Evolutionary conservation across 768 basidiomycete genomes (phyloP).

Genomic region (Saitozyma podzolica): DNA sequence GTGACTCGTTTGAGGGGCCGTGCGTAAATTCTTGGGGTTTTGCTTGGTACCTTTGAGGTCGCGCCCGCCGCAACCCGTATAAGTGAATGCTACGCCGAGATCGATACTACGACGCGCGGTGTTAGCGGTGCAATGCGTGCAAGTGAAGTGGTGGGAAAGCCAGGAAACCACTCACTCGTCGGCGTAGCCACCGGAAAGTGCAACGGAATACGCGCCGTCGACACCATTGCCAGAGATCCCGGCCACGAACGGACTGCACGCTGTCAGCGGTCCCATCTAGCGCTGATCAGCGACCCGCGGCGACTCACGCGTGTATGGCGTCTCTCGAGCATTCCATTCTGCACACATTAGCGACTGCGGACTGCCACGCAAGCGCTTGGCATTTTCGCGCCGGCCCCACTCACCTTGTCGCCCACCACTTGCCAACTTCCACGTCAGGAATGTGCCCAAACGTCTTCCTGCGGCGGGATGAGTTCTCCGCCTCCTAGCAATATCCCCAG

Average conservation of each 20-base stretch:
- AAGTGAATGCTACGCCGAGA: slow-evolving; percentile 43
- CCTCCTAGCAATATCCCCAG: slow-evolving; percentile 7
- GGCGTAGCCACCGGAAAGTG: slow-evolving; percentile 69
- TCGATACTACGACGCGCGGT: slow-evolving; percentile 23
- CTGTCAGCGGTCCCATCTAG: too few relatives aligned
- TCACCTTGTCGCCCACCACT: slow-evolving; percentile 75
- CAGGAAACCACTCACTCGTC: slow-evolving; percentile 32
- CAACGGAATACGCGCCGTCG: slow-evolving; percentile 76
- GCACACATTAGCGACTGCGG: not conserved
- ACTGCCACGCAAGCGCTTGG: not conserved
- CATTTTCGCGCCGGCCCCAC: slow-evolving; percentile 25
- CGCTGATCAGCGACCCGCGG: not conserved
- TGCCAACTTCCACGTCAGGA: slow-evolving; percentile 73
- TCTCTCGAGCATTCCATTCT: slow-evolving; percentile 69
- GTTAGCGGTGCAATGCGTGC: not conserved
- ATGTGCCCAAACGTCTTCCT: slow-evolving; percentile 74
- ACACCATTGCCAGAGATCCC: slow-evolving; percentile 70
- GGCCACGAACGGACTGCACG: slow-evolving; percentile 71
- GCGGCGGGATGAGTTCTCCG: slow-evolving; percentile 15
- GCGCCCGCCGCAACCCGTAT: slow-evolving; percentile 65
- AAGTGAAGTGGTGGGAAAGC: not conserved
- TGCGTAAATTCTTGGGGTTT: slow-evolving; percentile 84
- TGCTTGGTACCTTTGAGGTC: slow-evolving; percentile 80
- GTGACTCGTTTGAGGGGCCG: slow-evolving; percentile 80
- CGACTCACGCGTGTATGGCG: slow-evolving; percentile 77